phyloP scores from a whole-genome alignment of 2,329 filamentous ascomycete species.

The Paecilomyces fulvus region DNA sequence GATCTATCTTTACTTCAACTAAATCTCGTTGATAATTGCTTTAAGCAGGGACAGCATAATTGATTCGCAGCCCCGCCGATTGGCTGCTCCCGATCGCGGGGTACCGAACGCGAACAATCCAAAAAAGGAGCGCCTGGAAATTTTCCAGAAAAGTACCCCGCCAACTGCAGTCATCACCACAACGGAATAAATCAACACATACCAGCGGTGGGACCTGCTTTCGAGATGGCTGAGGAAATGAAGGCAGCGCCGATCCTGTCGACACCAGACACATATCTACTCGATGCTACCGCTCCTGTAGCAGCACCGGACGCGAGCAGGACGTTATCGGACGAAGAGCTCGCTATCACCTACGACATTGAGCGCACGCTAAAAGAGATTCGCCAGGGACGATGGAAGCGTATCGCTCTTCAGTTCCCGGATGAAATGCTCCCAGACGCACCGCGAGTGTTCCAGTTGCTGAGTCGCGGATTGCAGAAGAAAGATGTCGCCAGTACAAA shows the following conservation, averaged over 20 bases:
- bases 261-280: slow-evolving; percentile 53
- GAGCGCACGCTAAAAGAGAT: slow-evolving; percentile 70
- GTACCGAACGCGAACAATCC: not conserved
- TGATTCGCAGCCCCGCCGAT: not conserved
- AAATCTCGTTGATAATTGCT: no score
- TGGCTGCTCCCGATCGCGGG: not conserved
- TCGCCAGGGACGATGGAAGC: slow-evolving; percentile 58
- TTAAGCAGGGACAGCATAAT: not conserved
- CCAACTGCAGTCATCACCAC: not conserved
- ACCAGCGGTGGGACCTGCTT: not conserved
- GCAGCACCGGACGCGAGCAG: slow-evolving; percentile 22
- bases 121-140: not conserved
- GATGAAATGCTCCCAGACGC: slow-evolving; percentile 87
- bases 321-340: slow-evolving; percentile 55
- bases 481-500: slow-evolving; percentile 11
- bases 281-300: slow-evolving; percentile 45
- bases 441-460: slow-evolving; percentile 63
- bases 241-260: slow-evolving; percentile 50
- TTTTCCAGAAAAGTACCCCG: not conserved
- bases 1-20: no score
- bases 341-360: slow-evolving; percentile 76
- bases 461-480: slow-evolving; percentile 46
- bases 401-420: slow-evolving; percentile 89
- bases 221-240: slow-evolving; percentile 23
- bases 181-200: not conserved